A percentile compares a stretch with the other conserved stretches of the same genome.
Evolutionary conservation across 202 grass and related monocot genomes (phyloP).

Genomic region (Schoenoplectus triqueter): DNA sequence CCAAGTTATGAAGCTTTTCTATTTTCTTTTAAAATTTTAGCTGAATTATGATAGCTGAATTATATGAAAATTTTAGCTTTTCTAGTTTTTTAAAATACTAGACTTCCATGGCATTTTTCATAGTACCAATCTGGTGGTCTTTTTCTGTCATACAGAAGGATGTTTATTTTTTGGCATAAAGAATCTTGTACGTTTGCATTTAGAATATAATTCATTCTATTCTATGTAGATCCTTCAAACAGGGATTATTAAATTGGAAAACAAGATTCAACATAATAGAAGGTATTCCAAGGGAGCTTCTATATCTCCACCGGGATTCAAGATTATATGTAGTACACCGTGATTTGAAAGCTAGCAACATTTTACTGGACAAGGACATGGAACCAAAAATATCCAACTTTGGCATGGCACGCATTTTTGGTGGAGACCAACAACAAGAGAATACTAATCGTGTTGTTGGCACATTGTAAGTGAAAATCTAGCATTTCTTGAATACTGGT

Average conservation of each 20-base stretch:
- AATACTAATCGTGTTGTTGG: constrained; percentile 78
- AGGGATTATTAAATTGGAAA: constrained; percentile 69
- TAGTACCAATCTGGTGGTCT: background rate
- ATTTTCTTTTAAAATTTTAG: no score
- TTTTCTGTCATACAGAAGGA: background rate
- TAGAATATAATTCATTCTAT: background rate
- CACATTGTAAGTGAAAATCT: constrained; percentile 65
- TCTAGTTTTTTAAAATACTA: no score
- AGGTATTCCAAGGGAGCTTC: constrained; percentile 73
- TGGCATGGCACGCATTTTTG: constrained; percentile 84
- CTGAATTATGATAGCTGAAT: no score
- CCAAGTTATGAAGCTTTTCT: no score
- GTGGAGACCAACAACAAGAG: constrained; percentile 71
- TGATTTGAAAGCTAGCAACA: constrained; percentile 90
- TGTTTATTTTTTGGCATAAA: background rate
- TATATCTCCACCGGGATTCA: constrained; percentile 88
- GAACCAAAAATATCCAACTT: constrained; percentile 91
- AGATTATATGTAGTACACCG: constrained; percentile 73
- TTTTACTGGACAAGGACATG: constrained; percentile 77
- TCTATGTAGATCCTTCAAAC: constrained; percentile 57
- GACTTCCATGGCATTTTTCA: background rate
- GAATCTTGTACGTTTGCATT: background rate
- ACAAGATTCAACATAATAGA: constrained; percentile 77
- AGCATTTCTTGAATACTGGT: background rate
- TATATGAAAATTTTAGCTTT: no score